Base-by-base conservation (phyloP, 257 asterid species). In the Craterostigma plantagineum region DNA sequence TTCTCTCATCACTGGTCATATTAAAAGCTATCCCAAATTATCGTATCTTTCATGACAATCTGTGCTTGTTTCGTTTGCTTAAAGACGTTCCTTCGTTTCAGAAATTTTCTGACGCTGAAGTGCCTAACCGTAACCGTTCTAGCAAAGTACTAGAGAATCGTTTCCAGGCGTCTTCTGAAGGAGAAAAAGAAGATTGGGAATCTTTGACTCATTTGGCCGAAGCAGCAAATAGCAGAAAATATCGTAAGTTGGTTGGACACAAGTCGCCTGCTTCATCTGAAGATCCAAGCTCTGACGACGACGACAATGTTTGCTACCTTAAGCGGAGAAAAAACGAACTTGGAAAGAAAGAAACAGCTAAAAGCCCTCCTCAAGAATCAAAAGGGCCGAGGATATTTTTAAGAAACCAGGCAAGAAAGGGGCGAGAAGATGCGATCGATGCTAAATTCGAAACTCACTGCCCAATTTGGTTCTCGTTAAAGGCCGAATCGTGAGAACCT, bases 381-480 rank as follows among this genome's bases (percentile, higher is more conserved):
- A 83, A 58, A 38, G 65, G 73, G 49, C 92, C 83, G 40, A 69
- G 69, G 42, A 78, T 73, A 59, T 43, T 59, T 46, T 63, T 69
- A 23, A 76, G 54, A 67, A 45, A 57, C 53, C 66, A 69, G 45
- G 66, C 30, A 2, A 43, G 71, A 49, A 76, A 76, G 70, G 64
- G 58, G 13, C 54, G 60, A 45, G 54, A 49, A 1, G 81, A 86
- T 67, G 71, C 73, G 52, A 49, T 66, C 58, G 61, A 50, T 57
- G 65, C 62, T 48, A 66, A 60, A 51, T 45, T 51, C 30, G 92
- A 76, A 34, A 71, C 62, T 55, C 60, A 49, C 46, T 34, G 54
- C 55, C 92, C 93, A 41, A 68, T 87, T 50, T 87, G 97, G 97
- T 79, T 87, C 61, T 87, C 97, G 8, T 70, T 86, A 41, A 76